Base-by-base conservation (phyloP, 2,329 filamentous ascomycete genomes). In the Blumeria graminis region DNA sequence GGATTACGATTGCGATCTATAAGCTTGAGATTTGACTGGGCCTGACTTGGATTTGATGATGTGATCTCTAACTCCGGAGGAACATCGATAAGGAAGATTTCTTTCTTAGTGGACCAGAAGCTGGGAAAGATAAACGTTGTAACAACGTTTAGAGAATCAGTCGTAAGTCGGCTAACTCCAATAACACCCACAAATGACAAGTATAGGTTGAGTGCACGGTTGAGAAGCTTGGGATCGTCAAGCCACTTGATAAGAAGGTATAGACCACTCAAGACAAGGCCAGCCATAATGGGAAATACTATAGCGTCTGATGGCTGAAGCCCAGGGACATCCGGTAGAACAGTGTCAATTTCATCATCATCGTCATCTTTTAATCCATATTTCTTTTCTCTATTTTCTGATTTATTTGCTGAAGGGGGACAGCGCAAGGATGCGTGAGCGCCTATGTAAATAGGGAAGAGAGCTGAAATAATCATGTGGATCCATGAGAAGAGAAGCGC, bases 221-320 rank as follows among this genome's bases (percentile, higher is more conserved):
- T 95, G 63, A 96, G 70, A 22, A 93, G 71, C 10, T 80, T 74
- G 0, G 88, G 82, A 64, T 94, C 86, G 61, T 90, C 74, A 56
- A 95, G 77, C 76, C 83, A 92, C 67, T 93, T 87, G 65, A 96
- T 87, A 58, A 94, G 73, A 63, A 89, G 82, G 71, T 96, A 96
- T 11, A 96, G 73, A 5, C 80, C 80, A 45, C 80, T 75, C 8
- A 96, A 76, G 1, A 82, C 79, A 9, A 73, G 64, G 1, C 81
- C 86, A 6, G 88, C 89, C 56, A 88, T 72, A 35, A 95, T 62
- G 1, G 90, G 92, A 60, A 95, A 85, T 63, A 93, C 68, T 61
- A 96, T 77, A 52, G 87, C 90, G 68, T 96, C 90, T 0, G 77
- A 81, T 1, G 84, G 80, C 8, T 80, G 75, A 55, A 93, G 69